Evolutionary conservation across 192 early-diverging fungal genomes (phyloP).

Genomic region (Umbelopsis vinacea): DNA sequence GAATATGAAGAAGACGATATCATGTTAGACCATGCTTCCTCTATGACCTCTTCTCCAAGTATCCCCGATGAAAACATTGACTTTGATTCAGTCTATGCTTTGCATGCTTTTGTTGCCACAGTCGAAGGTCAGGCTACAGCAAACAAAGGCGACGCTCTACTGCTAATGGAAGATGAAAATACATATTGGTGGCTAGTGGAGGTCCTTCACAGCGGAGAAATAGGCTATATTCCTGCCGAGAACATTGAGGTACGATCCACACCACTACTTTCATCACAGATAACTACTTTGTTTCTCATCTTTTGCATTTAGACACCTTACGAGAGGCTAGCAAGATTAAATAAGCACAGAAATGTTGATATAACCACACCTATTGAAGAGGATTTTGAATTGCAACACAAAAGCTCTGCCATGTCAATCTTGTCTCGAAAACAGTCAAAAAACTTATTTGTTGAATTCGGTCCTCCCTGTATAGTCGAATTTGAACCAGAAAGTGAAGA

Average conservation of each 20-base stretch:
- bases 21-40: slow-evolving; percentile 40
- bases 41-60: slow-evolving; percentile 45
- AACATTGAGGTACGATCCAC: slow-evolving; percentile 67
- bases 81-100: slow-evolving; percentile 75
- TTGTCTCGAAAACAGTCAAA: slow-evolving; percentile 33
- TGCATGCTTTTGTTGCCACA: slow-evolving; percentile 80
- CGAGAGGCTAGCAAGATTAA: slow-evolving; percentile 76
- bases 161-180: slow-evolving; percentile 79
- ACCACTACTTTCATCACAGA: background rate
- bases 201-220: slow-evolving; percentile 63
- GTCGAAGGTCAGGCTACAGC: slow-evolving; percentile 82
- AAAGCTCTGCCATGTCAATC: slow-evolving; percentile 31
- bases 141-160: slow-evolving; percentile 69
- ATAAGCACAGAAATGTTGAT: slow-evolving; percentile 72
- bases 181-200: slow-evolving; percentile 79
- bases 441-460: slow-evolving; percentile 27
- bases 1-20: slow-evolving; percentile 43
- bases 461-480: slow-evolving; percentile 33
- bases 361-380: slow-evolving; percentile 33
- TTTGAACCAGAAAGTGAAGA: slow-evolving; percentile 36
- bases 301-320: slow-evolving; percentile 61
- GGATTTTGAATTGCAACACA: slow-evolving; percentile 32
- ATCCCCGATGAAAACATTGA: slow-evolving; percentile 68
- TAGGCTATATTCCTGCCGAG: slow-evolving; percentile 87
- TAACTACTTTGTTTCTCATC: background rate